Evolutionary conservation across 129 eudicot species (phyloP).

Genomic region (Lonicera japonica): DNA sequence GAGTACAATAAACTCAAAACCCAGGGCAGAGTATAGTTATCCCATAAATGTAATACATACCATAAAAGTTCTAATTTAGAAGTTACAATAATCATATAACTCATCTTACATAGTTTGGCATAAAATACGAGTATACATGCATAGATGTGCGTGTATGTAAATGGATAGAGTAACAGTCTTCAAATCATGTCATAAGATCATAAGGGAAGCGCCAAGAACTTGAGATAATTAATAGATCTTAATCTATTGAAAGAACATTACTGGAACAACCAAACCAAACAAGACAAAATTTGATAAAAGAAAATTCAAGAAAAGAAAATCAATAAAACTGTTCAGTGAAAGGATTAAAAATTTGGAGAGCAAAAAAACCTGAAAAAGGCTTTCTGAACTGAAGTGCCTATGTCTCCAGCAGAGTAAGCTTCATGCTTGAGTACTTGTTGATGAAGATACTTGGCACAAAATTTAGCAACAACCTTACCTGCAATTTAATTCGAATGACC

Average conservation of each 20-base stretch:
- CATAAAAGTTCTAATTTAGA: no score
- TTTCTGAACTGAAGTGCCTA: slow-evolving; percentile 73
- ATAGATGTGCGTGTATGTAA: no score
- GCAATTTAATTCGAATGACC: slow-evolving; percentile 4
- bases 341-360: neutral
- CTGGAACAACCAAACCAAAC: neutral
- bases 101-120: no score
- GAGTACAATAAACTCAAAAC: no score
- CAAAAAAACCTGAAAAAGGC: slow-evolving; percentile 73
- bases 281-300: neutral
- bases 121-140: no score
- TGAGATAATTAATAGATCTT: neutral
- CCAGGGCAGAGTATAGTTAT: no score
- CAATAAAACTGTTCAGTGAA: neutral
- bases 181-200: neutral
- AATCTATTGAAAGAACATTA: neutral
- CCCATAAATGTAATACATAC: no score
- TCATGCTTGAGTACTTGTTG: slow-evolving; percentile 93
- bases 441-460: slow-evolving; percentile 96
- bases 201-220: neutral
- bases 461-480: slow-evolving; percentile 98
- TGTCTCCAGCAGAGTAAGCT: slow-evolving; percentile 75
- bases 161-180: neutral
- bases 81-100: no score
- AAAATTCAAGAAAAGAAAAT: neutral